Evolutionary conservation across 2,329 filamentous ascomycete species (phyloP), one percentile per base, ranked within the genome.

Genomic region (Sporothrix variecibatus): DNA sequence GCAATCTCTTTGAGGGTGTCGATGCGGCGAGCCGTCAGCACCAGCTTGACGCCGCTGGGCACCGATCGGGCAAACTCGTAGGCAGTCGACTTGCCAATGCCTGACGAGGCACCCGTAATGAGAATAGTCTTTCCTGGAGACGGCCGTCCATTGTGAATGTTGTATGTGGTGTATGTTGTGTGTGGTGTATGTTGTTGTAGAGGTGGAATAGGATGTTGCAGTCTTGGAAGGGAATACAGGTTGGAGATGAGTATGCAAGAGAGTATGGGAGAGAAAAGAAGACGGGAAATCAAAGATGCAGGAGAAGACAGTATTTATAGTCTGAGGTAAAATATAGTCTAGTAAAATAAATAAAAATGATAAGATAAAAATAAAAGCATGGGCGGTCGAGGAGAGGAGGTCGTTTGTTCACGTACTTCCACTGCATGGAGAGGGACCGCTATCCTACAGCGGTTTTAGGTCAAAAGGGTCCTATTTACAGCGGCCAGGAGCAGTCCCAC

Each of bases 71-170:
- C 96, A 80, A 98, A 98, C 83, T 98, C 96, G 77, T 95, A 86
- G n/a, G 95, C 96, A n/a, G 89, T 92, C 78, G 88, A 90, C 73
- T 88, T 89, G 31, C 96, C 96, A 82, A 99, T 98, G 76, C 96
- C 96, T 23, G 94, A 97, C 3, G 93, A 96, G 40, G 96, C 96
- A 74, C 96, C 96, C 4, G 96, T 98, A 76, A 99, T 89, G 74
- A 98, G 84, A 75, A 98, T 87, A 3, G 94, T 98, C 86, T 98
- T 98, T 94, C 94, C 80, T 92, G 88, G 75, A 99, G 93, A 85
- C 95, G 94, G 82, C 94, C 92, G 80, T 92, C 90, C 53, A 75
- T 75, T 17, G 76, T 72, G 31, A 75, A 76, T 2, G 38, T 9
- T 12, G 64, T 60, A 15, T 56, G 71, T 26, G 43, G 5, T 26